A percentile compares a stretch with the other conserved stretches of the same genome.
phyloP scores from a whole-genome alignment of 192 early-diverging fungal genomes.

The Chytriomyces confervae region DNA sequence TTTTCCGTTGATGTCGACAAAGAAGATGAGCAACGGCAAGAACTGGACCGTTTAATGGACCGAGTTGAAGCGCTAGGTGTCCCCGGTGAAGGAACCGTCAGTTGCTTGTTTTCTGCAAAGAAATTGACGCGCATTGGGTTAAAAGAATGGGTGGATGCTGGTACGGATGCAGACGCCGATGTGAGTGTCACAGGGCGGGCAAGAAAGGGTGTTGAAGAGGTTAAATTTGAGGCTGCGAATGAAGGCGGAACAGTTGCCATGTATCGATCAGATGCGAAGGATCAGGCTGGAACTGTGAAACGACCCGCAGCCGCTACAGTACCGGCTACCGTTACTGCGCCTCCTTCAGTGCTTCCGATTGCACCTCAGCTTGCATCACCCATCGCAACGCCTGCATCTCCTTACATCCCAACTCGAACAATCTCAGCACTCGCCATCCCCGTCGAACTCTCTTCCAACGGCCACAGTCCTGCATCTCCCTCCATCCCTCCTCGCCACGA shows the following conservation, averaged over 20 bases:
- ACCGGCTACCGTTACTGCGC: background rate
- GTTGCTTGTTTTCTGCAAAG: constrained; percentile 28
- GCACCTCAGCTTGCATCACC: background rate
- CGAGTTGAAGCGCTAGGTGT: constrained; percentile 19
- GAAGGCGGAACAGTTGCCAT: constrained; percentile 4
- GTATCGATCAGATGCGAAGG: constrained; percentile 23
- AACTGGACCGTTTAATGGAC: constrained; percentile 21
- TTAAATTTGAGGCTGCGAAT: background rate
- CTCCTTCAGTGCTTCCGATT: background rate
- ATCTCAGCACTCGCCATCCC: constrained; percentile 1
- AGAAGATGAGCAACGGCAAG: constrained; percentile 2
- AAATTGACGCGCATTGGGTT: constrained; percentile 25
- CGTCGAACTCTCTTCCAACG: background rate
- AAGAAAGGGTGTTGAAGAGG: background rate
- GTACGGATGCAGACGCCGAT: constrained; percentile 6
- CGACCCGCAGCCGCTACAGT: background rate
- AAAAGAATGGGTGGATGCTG: constrained; percentile 27
- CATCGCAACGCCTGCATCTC: background rate
- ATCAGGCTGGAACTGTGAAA: background rate
- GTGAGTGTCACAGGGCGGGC: background rate
- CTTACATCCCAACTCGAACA: constrained; percentile 6
- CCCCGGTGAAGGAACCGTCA: constrained; percentile 5
- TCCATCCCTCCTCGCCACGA: constrained; percentile 9
- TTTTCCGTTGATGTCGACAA: background rate
- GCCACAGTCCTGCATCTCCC: background rate